Evolutionary conservation across 805 yeast species (phyloP).

Genomic region (Cyberlindnera subsufficiens): DNA sequence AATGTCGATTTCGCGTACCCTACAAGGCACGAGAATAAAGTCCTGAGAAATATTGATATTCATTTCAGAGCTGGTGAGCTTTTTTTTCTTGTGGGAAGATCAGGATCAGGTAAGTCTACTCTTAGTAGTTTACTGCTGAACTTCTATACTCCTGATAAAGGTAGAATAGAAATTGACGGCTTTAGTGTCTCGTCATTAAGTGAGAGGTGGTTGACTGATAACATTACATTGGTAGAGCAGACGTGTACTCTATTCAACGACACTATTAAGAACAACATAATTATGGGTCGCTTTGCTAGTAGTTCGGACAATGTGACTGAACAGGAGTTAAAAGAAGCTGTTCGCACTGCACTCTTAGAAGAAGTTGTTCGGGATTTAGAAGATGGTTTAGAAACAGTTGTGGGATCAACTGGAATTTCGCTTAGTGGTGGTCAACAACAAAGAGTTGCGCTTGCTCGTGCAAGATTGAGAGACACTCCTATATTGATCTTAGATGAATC

Average conservation of each 20-base stretch:
- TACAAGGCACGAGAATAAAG: constrained; percentile 40
- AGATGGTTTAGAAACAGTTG: constrained; percentile 45
- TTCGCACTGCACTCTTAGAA: constrained; percentile 45
- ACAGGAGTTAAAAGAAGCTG: constrained; percentile 35
- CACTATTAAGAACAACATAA: constrained; percentile 56
- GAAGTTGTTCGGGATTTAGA: constrained; percentile 44
- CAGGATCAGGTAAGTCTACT: constrained; percentile 95
- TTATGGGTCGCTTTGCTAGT: constrained; percentile 36
- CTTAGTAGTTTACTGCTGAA: constrained; percentile 55
- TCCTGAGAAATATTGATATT: constrained; percentile 43
- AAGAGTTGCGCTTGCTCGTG: constrained; percentile 79
- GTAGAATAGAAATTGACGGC: constrained; percentile 56
- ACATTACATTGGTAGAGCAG: constrained; percentile 73
- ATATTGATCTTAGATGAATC: constrained; percentile 83
- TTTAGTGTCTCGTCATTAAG: constrained; percentile 37
- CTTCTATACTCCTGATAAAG: constrained; percentile 47
- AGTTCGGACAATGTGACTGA: constrained; percentile 21
- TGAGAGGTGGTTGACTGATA: constrained; percentile 47
- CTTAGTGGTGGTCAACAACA: constrained; percentile 93
- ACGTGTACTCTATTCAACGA: constrained; percentile 59
- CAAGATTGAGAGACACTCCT: constrained; percentile 65
- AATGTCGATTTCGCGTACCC: constrained; percentile 63
- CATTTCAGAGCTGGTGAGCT: constrained; percentile 38
- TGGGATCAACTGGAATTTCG: constrained; percentile 40
- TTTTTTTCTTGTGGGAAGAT: constrained; percentile 73